phyloP scores from a whole-genome alignment of 192 early-diverging fungal species.

The Podochytrium sp. region DNA sequence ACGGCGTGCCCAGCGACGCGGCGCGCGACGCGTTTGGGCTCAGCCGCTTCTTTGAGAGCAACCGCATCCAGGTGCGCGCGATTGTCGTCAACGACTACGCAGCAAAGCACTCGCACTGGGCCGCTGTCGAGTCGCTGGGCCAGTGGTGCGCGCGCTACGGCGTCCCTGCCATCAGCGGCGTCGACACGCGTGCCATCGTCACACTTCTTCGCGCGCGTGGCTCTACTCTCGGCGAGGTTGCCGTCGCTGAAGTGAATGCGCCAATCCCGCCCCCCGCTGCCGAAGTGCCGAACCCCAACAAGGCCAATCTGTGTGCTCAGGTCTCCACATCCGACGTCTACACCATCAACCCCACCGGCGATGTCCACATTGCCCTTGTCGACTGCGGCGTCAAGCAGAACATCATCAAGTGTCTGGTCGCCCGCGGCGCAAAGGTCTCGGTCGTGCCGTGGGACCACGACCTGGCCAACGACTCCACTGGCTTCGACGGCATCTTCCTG shows the following conservation, averaged over 20 bases:
- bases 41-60: conserved; percentile 84
- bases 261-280: conserved; percentile 37
- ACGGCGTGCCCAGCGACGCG: conserved; percentile 79
- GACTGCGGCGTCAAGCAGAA: conserved; percentile 96
- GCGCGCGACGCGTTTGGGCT: conserved; percentile 80
- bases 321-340: conserved; percentile 75
- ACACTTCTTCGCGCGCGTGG: conserved; percentile 84
- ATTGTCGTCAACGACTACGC: conserved; percentile 94
- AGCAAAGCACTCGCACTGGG: conserved; percentile 90
- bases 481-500: conserved; percentile 87
- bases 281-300: conserved; percentile 73
- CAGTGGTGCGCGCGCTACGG: conserved; percentile 86
- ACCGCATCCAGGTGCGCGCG: conserved; percentile 81
- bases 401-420: conserved; percentile 82
- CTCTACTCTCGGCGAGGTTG: conserved; percentile 80
- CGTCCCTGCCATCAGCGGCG: conserved; percentile 85
- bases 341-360: conserved; percentile 76
- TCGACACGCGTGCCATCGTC: conserved; percentile 91
- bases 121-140: conserved; percentile 84
- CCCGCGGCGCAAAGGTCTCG: conserved; percentile 81
- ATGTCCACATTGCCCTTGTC: conserved; percentile 77
- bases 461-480: conserved; percentile 54
- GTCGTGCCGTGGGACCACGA: conserved; percentile 89
- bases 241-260: conserved; percentile 60
- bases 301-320: conserved; percentile 74